Base-by-base conservation (phyloP, 2,329 filamentous ascomycete species). In the Pyrenochaeta sp. region DNA sequence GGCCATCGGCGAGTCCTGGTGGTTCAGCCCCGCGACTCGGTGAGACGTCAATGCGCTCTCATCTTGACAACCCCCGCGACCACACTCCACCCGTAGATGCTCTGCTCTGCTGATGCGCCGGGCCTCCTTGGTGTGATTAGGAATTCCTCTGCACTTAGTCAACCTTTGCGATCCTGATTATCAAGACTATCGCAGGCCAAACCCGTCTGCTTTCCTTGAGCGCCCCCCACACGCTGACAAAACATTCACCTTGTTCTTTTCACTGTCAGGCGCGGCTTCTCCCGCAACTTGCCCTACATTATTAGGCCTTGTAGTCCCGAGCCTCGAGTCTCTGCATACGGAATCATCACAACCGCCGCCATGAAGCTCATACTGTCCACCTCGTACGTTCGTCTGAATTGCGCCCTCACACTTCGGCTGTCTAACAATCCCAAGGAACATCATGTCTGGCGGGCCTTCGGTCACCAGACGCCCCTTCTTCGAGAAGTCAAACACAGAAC, bases 401-500 rank as follows among this genome's bases (percentile, higher is more conserved):
- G 21, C 15, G 11, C 14, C 18, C 40, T 7, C 11, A 27, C 32
- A 27, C 21, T 29, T 35, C n/a, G n/a, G 54, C 29, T 66, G 64
- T n/a, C 64, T 73, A 45, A 58, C 83, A 72, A 94, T 91, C 79
- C 86, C 67, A 88, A n/a, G 86, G 71, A 97, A 96, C 81, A 90
- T 96, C 74, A 91, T 96, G 84, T 89, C 89, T 67, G 88, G 87
- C 60, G 90, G 91, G 51, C 90, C 90, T 51, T 91, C 92, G 43
- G 89, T 97, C 59, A 89, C 97, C 75, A 88, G 91, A 58, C 91
- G 90, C 69, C 87, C 89, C 14, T 84, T 88, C 55, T 85, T 86
- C 61, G 88, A 88, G 72, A 92, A 93, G 73, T 97, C 94, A 49
- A 98, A 98, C 74, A 88, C 93, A 66, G 95, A 99, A 77, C 86